Percentiles rank a stretch among this genome's conserved stretches.
phyloP scores from a whole-genome alignment of 108 stramenopile genomes.

The Nitzschia sp. region DNA sequence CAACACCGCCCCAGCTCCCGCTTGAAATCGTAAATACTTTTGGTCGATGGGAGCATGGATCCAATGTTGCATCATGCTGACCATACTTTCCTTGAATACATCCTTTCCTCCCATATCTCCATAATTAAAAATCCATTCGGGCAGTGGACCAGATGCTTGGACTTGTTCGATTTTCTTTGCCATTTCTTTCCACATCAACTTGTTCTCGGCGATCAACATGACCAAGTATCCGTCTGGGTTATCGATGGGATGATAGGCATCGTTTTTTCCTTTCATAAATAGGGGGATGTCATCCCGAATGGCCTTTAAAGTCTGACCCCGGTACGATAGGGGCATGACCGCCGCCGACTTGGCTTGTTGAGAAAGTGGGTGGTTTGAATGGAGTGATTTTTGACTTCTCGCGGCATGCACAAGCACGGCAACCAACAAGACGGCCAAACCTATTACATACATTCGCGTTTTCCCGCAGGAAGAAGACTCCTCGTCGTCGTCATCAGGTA shows the following conservation, averaged over 20 bases:
- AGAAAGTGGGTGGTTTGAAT: neutral
- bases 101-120: slow-evolving; percentile 5
- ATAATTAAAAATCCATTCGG: slow-evolving; percentile 21
- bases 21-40: slow-evolving; percentile 3
- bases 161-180: slow-evolving; percentile 8
- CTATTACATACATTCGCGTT: no score
- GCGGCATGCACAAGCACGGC: neutral
- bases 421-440: neutral
- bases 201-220: slow-evolving; percentile 27
- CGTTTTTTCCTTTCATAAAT: slow-evolving; percentile 5
- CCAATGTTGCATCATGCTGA: slow-evolving; percentile 18
- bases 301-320: slow-evolving; percentile 1
- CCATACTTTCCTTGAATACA: slow-evolving; percentile 6
- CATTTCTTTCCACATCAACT: slow-evolving; percentile 22
- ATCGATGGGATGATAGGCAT: slow-evolving; percentile 19
- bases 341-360: neutral
- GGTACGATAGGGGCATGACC: neutral
- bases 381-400: neutral
- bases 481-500: no score
- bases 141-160: slow-evolving; percentile 7
- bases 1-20: slow-evolving; percentile 27
- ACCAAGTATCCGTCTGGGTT: slow-evolving; percentile 29
- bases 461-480: no score
- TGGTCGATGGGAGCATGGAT: slow-evolving; percentile 6
- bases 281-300: slow-evolving; percentile 7